These are phyloP conservation scores for Oehlia diaphana DNA, from an alignment of 192 early-diverging fungal genomes.

Conservation along the genomic window DNA sequence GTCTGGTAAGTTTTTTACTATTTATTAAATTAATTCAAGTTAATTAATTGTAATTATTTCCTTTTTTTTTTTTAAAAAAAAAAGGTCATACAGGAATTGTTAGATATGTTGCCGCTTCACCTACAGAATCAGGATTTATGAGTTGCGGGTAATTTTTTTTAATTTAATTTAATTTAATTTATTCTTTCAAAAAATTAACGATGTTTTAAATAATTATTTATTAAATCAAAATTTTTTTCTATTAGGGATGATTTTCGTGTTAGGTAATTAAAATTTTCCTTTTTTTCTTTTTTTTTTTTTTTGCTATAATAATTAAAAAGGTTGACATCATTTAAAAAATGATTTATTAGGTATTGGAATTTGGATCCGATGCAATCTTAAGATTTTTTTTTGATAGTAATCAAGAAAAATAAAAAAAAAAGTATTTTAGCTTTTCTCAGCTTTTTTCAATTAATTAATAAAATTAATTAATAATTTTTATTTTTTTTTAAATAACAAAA, in stretches of 20 bases:
- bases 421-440: too few relatives aligned
- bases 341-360: constrained; percentile 25
- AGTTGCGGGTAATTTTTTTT: constrained; percentile 49
- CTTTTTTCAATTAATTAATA: not conserved
- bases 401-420: too few relatives aligned
- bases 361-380: not conserved
- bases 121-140: constrained; percentile 59
- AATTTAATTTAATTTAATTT: not conserved
- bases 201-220: not conserved
- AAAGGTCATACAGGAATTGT: constrained; percentile 54
- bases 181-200: not conserved
- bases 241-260: constrained; percentile 24
- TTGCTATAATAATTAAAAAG: too few relatives aligned
- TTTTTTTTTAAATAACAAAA: too few relatives aligned
- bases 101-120: constrained; percentile 62
- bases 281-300: not conserved
- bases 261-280: not conserved
- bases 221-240: not conserved
- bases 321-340: too few relatives aligned
- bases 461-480: too few relatives aligned
- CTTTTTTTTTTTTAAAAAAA: not conserved
- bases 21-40: not conserved
- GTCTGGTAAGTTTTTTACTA: constrained; percentile 33
- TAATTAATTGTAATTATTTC: not conserved
- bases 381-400: not conserved